Conservation (phyloP, 2,329 filamentous ascomycete genomes). For the Rhinocladiella similis region DNA sequence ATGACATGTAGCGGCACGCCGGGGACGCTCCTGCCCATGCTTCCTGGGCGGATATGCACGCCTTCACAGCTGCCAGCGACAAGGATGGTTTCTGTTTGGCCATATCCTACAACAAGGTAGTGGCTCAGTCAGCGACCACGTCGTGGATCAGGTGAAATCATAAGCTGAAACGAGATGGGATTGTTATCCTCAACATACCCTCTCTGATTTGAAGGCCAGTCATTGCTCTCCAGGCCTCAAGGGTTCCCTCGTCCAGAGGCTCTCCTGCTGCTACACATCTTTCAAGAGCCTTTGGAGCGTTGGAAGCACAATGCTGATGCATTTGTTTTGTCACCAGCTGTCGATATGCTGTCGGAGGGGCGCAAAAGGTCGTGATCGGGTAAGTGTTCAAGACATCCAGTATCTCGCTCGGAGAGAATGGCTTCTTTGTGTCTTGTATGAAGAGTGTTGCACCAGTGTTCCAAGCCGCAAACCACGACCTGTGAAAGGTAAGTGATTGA, state of each 20-base stretch:
- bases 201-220: constrained; percentile 37
- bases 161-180: too few relatives aligned
- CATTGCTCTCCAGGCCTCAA: constrained; percentile 36
- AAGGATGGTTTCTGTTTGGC: constrained; percentile 42
- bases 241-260: constrained; percentile 39
- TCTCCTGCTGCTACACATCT: constrained; percentile 41
- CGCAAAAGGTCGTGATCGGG: constrained; percentile 42
- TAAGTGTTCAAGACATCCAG: constrained; percentile 36
- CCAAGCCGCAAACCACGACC: constrained; percentile 39
- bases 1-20: constrained; percentile 38
- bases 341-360: constrained; percentile 40
- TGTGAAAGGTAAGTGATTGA: constrained; percentile 22
- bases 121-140: background rate
- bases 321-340: constrained; percentile 33
- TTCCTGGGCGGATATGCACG: constrained; percentile 34
- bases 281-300: constrained; percentile 28
- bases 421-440: constrained; percentile 37
- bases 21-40: constrained; percentile 40
- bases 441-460: constrained; percentile 42
- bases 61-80: constrained; percentile 40
- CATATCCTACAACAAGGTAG: constrained; percentile 30
- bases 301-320: constrained; percentile 4
- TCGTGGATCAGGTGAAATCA: background rate
- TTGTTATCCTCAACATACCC: constrained; percentile 16
- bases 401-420: constrained; percentile 34